These are phyloP conservation scores for Teunomyces stri DNA, from an alignment of 805 yeast species.

Conservation along the genomic window DNA sequence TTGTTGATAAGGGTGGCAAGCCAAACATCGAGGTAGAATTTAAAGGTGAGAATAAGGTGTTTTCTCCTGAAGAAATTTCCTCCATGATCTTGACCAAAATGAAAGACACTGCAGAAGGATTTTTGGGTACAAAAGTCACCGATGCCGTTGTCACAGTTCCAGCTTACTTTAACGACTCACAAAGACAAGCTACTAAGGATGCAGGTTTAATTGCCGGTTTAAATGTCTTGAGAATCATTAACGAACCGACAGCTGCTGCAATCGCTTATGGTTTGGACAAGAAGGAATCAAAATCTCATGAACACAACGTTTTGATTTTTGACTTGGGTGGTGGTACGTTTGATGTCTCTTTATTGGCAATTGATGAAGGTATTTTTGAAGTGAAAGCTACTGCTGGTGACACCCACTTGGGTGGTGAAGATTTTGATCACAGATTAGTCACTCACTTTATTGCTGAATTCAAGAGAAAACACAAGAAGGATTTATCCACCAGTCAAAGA, in stretches of 20 bases:
- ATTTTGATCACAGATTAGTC: constrained; percentile 85
- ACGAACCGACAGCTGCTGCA: constrained; percentile 47
- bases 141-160: constrained; percentile 46
- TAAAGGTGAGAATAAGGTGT: constrained; percentile 81
- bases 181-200: constrained; percentile 45
- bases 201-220: constrained; percentile 48
- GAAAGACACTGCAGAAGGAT: constrained; percentile 93
- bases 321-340: constrained; percentile 98
- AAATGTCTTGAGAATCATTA: constrained; percentile 42
- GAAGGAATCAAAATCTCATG: constrained; percentile 51
- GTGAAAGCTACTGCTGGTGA: constrained; percentile 95
- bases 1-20: constrained; percentile 75
- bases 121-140: constrained; percentile 76
- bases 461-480: constrained; percentile 90
- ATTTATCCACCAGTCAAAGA: constrained; percentile 75
- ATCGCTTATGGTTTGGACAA: constrained; percentile 50
- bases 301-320: constrained; percentile 86
- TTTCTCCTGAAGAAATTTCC: constrained; percentile 93
- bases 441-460: constrained; percentile 88
- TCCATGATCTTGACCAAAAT: constrained; percentile 90
- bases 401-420: constrained; percentile 97
- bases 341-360: constrained; percentile 83
- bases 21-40: constrained; percentile 85
- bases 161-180: constrained; percentile 44
- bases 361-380: constrained; percentile 90